A percentile compares a stretch with the other conserved stretches of the same genome.
Evolutionary conservation across 441 rosid species (phyloP).

Genomic region (Erodium texanum): DNA sequence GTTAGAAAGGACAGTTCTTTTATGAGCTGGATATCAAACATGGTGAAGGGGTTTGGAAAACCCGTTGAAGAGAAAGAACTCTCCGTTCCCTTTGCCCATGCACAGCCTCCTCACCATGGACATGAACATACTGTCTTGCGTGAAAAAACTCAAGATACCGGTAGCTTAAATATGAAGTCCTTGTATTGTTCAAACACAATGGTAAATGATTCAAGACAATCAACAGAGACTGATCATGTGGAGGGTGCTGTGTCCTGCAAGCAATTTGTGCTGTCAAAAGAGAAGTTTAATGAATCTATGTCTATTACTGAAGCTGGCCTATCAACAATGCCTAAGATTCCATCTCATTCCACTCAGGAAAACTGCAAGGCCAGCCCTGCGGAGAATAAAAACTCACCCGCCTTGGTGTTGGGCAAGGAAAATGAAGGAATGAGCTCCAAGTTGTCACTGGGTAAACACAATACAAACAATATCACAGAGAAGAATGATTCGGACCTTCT

Average conservation of each 20-base stretch:
- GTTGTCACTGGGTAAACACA: slow-evolving; percentile 34
- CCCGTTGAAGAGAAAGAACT: slow-evolving; percentile 33
- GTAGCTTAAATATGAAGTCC: slow-evolving; percentile 33
- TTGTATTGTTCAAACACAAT: slow-evolving; percentile 42
- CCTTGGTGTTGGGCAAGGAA: slow-evolving; percentile 22
- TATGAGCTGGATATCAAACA: slow-evolving; percentile 84
- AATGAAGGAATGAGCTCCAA: slow-evolving; percentile 32
- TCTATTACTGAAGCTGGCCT: slow-evolving; percentile 26
- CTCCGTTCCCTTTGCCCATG: slow-evolving; percentile 29
- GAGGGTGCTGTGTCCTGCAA: slow-evolving; percentile 30
- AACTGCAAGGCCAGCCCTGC: slow-evolving; percentile 22
- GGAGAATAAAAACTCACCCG: slow-evolving; percentile 25
- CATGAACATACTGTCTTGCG: slow-evolving; percentile 20
- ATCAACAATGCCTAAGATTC: slow-evolving; percentile 23
- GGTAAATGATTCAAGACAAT: slow-evolving; percentile 20
- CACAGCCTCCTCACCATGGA: slow-evolving; percentile 24
- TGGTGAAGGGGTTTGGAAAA: slow-evolving; percentile 56
- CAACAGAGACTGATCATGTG: slow-evolving; percentile 23
- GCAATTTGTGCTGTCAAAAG: slow-evolving; percentile 27
- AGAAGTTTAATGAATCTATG: slow-evolving; percentile 25
- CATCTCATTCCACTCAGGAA: slow-evolving; percentile 22
- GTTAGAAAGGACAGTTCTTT: slow-evolving; percentile 70
- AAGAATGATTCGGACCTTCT: slow-evolving; percentile 27
- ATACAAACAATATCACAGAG: slow-evolving; percentile 17
- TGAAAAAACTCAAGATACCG: slow-evolving; percentile 21